These are phyloP conservation scores for Monascus purpureus DNA, from an alignment of 495 filamentous ascomycete genomes.

Conservation along the genomic window DNA sequence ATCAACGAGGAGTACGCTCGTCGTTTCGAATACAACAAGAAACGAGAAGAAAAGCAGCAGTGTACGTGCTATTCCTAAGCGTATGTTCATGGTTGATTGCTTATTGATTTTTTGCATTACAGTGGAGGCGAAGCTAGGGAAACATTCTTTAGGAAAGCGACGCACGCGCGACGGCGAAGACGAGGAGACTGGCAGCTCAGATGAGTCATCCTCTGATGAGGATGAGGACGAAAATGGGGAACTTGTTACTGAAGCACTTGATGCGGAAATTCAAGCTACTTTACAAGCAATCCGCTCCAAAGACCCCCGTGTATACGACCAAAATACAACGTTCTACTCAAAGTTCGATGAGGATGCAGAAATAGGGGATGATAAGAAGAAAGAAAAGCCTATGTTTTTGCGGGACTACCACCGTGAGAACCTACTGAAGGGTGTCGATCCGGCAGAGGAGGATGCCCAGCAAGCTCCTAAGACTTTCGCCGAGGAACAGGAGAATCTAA, in stretches of 20 bases:
- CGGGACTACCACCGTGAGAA: slow-evolving; percentile 84
- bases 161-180: slow-evolving; percentile 16
- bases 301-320: slow-evolving; percentile 82
- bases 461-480: slow-evolving; percentile 53
- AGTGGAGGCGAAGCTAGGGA: slow-evolving; percentile 84
- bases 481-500: slow-evolving; percentile 74
- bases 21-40: slow-evolving; percentile 92
- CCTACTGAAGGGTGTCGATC: slow-evolving; percentile 48
- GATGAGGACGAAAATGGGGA: slow-evolving; percentile 84
- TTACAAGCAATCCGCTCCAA: slow-evolving; percentile 75
- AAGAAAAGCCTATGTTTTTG: slow-evolving; percentile 75
- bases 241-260: slow-evolving; percentile 65
- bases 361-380: slow-evolving; percentile 28
- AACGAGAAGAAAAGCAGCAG: slow-evolving; percentile 74
- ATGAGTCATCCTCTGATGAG: slow-evolving; percentile 53
- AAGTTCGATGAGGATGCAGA: slow-evolving; percentile 38
- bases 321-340: slow-evolving; percentile 59
- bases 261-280: slow-evolving; percentile 74
- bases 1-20: slow-evolving; percentile 85
- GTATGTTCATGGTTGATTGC: background rate
- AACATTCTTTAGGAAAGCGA: slow-evolving; percentile 21
- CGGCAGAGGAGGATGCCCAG: slow-evolving; percentile 40
- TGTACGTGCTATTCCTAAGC: slow-evolving; percentile 35
- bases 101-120: background rate
- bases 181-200: slow-evolving; percentile 34